A percentile compares a stretch with the other conserved stretches of the same genome.
Conservation (phyloP, 495 filamentous ascomycete species). For the Geoglossum glabrum region DNA sequence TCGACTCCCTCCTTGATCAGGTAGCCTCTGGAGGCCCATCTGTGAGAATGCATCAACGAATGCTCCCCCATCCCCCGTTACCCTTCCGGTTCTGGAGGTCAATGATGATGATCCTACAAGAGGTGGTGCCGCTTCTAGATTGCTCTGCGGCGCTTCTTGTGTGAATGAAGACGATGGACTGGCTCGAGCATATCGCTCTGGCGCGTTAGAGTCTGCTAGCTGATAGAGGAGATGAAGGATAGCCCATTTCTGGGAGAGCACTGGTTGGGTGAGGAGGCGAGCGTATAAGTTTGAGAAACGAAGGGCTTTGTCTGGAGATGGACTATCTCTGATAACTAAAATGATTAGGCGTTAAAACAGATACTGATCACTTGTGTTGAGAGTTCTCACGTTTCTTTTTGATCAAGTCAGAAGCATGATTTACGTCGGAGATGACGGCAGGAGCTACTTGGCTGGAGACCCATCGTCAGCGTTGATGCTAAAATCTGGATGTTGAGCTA, state of each 20-base stretch:
- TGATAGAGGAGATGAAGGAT: slow-evolving; percentile 80
- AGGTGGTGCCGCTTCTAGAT: slow-evolving; percentile 11
- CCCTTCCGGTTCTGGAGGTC: slow-evolving; percentile 1
- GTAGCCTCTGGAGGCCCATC: slow-evolving; percentile 16
- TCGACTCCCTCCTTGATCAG: not conserved
- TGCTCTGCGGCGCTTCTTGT: slow-evolving; percentile 20
- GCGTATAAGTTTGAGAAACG: slow-evolving; percentile 78
- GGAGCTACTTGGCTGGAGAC: slow-evolving; percentile 8
- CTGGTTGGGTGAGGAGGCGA: slow-evolving; percentile 67
- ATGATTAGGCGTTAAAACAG: not conserved
- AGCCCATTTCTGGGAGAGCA: slow-evolving; percentile 88
- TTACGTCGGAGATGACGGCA: slow-evolving; percentile 39
- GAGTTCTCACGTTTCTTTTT: slow-evolving; percentile 40
- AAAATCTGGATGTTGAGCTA: not conserved
- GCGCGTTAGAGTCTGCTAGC: slow-evolving; percentile 43
- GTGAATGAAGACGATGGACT: not conserved
- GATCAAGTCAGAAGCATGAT: slow-evolving; percentile 82
- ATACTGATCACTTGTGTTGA: not conserved
- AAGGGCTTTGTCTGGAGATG: slow-evolving; percentile 64
- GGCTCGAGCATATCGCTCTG: not conserved
- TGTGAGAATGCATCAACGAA: slow-evolving; percentile 15
- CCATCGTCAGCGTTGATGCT: slow-evolving; percentile 9
- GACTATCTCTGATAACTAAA: slow-evolving; percentile 48
- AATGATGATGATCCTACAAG: slow-evolving; percentile 10
- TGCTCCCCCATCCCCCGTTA: slow-evolving; percentile 8